Base-by-base conservation (phyloP, 306 rosid species). In the barrel medic (Medicago truncatula) region DNA sequence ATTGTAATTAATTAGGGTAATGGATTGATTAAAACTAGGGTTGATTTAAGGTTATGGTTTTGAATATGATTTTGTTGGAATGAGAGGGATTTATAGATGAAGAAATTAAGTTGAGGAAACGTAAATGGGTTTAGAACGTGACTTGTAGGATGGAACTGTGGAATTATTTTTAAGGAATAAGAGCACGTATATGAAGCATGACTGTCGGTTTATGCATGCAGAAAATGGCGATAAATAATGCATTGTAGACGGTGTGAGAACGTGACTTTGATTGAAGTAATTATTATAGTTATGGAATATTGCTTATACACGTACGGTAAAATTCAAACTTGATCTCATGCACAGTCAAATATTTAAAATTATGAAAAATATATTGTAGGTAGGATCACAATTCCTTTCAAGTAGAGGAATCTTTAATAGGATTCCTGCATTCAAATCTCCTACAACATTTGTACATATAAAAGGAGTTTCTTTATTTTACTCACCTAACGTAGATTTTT, bases 1-100 rank as follows among this genome's bases (percentile, higher is more conserved):
- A 86, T 80, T 54, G 52, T 73, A 8, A 18, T 50, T 73, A 8
- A 18, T 50, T 2, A 50, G 20, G 52, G 34, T 15, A 25, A 44
- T 34, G 34, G 28, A 7, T 59, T 38, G 52, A 46, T 46, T 46
- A 43, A 1, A 43, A 13, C 4, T 46, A 31, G 34, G 70, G 2
- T 49, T 49, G 28, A 1, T n/a, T n/a, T 8, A 4, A 36, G 16
- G n/a, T 18, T 66, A 40, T 66, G 62, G 34, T 16, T 53, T 34
- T 11, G 58, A 40, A 41, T 57, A 58, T 36, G 56, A 63, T 34
- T 34, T 34, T 36, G 72, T 6, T 25, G 74, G 40, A 15, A 14
- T 2, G 49, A 34, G 62, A 7, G 20, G 53, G 50, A 49, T 7
- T 58, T 8, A 16, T 64, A 64, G 70, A n/a, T n/a, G n/a, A n/a